Evolutionary conservation across 2,329 filamentous ascomycete genomes (phyloP).

Genomic region (Aureobasidium lini): DNA sequence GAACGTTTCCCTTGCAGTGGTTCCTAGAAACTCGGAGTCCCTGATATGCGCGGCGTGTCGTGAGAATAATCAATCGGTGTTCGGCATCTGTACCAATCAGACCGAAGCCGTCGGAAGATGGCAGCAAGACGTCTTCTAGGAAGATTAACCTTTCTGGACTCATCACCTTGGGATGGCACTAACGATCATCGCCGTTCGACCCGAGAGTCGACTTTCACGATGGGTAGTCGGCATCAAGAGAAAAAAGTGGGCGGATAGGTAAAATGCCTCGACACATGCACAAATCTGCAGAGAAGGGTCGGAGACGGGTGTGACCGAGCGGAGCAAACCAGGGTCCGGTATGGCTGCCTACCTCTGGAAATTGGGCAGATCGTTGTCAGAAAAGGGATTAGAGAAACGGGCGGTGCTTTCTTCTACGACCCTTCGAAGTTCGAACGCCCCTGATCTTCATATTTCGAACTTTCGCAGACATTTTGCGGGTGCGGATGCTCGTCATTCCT

Average conservation of each 20-base stretch:
- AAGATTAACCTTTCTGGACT: not conserved
- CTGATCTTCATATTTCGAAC: not conserved
- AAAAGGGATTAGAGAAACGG: not conserved
- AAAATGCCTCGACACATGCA: not conserved
- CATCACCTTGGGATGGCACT: not conserved
- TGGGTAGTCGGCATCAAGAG: not conserved
- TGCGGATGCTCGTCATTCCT: slow-evolving; percentile 5
- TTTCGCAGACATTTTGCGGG: not conserved
- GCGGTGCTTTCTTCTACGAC: not conserved
- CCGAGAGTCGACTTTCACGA: not conserved
- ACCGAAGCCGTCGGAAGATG: not conserved
- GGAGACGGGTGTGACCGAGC: not conserved
- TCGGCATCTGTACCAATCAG: not conserved
- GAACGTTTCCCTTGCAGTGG: not conserved
- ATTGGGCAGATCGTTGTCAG: not conserved
- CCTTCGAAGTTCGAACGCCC: slow-evolving; percentile 2
- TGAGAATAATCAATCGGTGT: not conserved
- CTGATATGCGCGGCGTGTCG: not conserved
- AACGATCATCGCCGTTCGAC: not conserved
- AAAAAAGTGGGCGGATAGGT: not conserved
- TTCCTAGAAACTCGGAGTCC: not conserved
- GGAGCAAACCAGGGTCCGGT: not conserved
- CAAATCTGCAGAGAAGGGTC: not conserved
- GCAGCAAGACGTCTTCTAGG: not conserved
- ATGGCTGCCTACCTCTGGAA: not conserved